phyloP scores from a whole-genome alignment of 75 land plant genomes.

The Gnetum montanum region DNA sequence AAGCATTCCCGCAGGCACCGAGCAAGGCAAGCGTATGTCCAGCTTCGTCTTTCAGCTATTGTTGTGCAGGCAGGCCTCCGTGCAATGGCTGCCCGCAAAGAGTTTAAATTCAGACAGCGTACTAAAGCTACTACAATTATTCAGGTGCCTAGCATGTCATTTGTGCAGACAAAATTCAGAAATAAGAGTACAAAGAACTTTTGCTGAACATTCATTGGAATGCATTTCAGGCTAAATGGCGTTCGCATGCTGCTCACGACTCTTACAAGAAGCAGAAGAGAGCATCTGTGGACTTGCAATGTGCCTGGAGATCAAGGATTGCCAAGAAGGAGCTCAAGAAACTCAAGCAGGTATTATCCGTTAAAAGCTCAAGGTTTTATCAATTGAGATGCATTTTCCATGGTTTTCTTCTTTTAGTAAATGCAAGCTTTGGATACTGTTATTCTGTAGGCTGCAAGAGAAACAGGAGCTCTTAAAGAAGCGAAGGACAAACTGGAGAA shows the following conservation, averaged over 20 bases:
- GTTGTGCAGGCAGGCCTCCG: conserved; percentile 69
- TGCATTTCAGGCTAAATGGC: conserved; percentile 75
- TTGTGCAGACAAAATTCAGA: background rate
- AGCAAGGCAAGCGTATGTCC: conserved; percentile 30
- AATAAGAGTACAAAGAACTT: background rate
- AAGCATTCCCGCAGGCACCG: conserved; percentile 53
- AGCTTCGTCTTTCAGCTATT: conserved; percentile 38
- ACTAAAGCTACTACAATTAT: conserved; percentile 64
- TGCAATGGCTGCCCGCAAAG: conserved; percentile 78
- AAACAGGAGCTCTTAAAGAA: conserved; percentile 90
- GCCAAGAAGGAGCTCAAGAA: conserved; percentile 78
- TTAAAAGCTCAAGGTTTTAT: no score
- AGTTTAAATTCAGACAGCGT: conserved; percentile 48
- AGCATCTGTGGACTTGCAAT: conserved; percentile 53
- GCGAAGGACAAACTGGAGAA: conserved; percentile 94
- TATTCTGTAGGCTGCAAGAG: conserved; percentile 82
- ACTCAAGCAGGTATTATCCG: conserved; percentile 80
- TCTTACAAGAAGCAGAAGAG: conserved; percentile 52
- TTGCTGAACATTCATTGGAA: no score
- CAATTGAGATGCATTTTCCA: no score
- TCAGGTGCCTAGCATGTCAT: no score
- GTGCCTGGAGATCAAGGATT: conserved; percentile 66
- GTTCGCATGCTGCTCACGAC: conserved; percentile 48
- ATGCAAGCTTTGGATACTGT: no score
- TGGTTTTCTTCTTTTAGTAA: no score